These are phyloP conservation scores for Conidiobolus coronatus DNA, from an alignment of 371 early-diverging fungal genomes.

Conservation along the genomic window DNA sequence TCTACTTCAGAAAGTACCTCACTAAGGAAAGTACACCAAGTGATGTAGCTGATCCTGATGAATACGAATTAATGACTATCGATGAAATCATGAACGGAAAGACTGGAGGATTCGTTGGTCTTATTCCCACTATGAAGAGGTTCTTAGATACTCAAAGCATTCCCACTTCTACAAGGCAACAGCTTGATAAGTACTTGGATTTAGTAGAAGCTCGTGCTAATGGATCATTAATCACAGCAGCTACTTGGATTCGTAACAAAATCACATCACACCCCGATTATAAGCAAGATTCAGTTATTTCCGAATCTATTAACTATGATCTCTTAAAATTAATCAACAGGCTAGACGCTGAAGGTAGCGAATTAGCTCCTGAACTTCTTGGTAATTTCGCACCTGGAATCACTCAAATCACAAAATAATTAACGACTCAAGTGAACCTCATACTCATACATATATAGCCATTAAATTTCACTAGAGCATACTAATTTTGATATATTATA, in stretches of 20 bases:
- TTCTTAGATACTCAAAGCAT: slow-evolving; percentile 54
- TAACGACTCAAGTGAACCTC: no score
- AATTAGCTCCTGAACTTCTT: slow-evolving; percentile 19
- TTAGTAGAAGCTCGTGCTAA: slow-evolving; percentile 66
- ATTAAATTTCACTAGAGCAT: no score
- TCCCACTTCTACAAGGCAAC: slow-evolving; percentile 34
- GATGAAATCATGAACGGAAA: slow-evolving; percentile 91
- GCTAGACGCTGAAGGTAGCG: slow-evolving; percentile 37
- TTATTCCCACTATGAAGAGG: slow-evolving; percentile 54
- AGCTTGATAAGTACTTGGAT: slow-evolving; percentile 49
- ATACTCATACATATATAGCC: no score
- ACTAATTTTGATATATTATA: no score
- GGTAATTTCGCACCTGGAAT: no score
- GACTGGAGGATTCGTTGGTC: slow-evolving; percentile 52
- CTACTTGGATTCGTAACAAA: slow-evolving; percentile 80
- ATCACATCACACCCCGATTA: slow-evolving; percentile 77
- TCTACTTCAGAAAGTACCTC: slow-evolving; percentile 73
- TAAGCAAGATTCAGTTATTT: slow-evolving; percentile 74
- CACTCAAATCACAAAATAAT: no score
- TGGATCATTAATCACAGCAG: slow-evolving; percentile 62
- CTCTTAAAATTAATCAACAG: slow-evolving; percentile 40
- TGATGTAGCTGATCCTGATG: slow-evolving; percentile 18
- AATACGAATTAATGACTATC: slow-evolving; percentile 56
- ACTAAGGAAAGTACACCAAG: slow-evolving; percentile 17
- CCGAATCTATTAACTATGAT: slow-evolving; percentile 68